A percentile compares a stretch with the other conserved stretches of the same genome.
These are phyloP conservation scores for Aotearoamyces nothofagi DNA, from an alignment of 2,329 filamentous ascomycete species.

Conservation along the genomic window DNA sequence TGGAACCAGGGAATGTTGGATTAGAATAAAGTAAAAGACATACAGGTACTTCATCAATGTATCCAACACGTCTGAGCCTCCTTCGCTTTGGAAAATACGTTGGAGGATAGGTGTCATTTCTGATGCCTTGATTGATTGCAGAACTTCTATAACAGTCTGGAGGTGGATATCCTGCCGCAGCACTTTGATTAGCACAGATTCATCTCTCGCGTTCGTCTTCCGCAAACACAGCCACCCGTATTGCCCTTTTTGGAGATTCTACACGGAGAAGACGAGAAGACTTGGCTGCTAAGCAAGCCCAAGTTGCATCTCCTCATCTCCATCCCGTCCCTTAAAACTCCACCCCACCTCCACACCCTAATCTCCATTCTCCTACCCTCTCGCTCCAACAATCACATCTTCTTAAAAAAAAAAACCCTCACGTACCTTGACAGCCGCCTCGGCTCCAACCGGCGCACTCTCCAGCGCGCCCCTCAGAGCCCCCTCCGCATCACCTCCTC, in stretches of 20 bases:
- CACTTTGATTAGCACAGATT: no score
- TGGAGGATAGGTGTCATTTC: constrained; percentile 87
- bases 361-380: no score
- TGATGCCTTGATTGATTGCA: constrained; percentile 89
- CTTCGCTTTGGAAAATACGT: constrained; percentile 62
- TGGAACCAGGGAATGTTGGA: no score
- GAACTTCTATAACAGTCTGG: constrained; percentile 77
- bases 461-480: constrained; percentile 75
- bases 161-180: constrained; percentile 73
- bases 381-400: no score
- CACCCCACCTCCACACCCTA: constrained; percentile 2
- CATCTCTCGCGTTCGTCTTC: no score
- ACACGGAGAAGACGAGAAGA: no score
- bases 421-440: constrained; percentile 40
- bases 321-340: constrained; percentile 1
- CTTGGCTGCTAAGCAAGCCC: no score
- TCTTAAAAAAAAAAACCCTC: no score
- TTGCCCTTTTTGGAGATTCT: no score
- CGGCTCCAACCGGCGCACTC: constrained; percentile 60
- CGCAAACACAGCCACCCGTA: no score
- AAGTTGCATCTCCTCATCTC: no score
- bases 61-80: constrained; percentile 75
- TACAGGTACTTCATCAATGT: constrained; percentile 97
- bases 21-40: constrained; percentile 22
- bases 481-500: constrained; percentile 76